Percentiles rank a stretch among this genome's conserved stretches.
Conservation (phyloP, 2,329 filamentous ascomycete genomes). For the Zymoseptoria tritici region DNA sequence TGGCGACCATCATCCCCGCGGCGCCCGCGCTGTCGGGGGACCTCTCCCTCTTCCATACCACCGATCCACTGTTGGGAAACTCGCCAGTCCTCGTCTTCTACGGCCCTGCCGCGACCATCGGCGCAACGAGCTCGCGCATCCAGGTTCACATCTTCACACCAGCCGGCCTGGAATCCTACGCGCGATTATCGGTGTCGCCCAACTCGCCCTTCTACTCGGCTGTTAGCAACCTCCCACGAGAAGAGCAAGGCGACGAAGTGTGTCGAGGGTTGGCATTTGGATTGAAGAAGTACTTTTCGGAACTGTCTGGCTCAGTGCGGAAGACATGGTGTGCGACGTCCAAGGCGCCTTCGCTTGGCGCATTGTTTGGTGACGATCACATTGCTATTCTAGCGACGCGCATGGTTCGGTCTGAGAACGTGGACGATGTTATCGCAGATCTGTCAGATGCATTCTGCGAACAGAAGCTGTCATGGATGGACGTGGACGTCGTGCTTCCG, state of each 20-base stretch:
- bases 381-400: slow-evolving; percentile 80
- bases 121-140: slow-evolving; percentile 86
- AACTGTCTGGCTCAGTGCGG: slow-evolving; percentile 73
- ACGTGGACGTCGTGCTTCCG: slow-evolving; percentile 80
- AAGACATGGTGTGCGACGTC: slow-evolving; percentile 53
- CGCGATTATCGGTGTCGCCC: slow-evolving; percentile 85
- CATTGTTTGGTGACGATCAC: slow-evolving; percentile 84
- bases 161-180: slow-evolving; percentile 82
- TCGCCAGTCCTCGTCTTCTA: slow-evolving; percentile 85
- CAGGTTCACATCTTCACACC: slow-evolving; percentile 88
- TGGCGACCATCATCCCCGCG: slow-evolving; percentile 77
- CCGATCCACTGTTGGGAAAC: slow-evolving; percentile 74
- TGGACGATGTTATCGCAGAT: slow-evolving; percentile 62
- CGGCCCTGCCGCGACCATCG: slow-evolving; percentile 66
- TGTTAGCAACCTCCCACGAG: slow-evolving; percentile 81
- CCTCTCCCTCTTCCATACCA: slow-evolving; percentile 81
- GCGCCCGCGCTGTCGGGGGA: slow-evolving; percentile 70
- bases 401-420: slow-evolving; percentile 76
- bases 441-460: slow-evolving; percentile 71
- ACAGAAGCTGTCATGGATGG: slow-evolving; percentile 75
- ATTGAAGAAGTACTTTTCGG: slow-evolving; percentile 86
- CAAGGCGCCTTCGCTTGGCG: slow-evolving; percentile 48
- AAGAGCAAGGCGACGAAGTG: slow-evolving; percentile 91
- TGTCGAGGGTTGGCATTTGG: slow-evolving; percentile 87
- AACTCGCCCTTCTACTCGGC: slow-evolving; percentile 86